phyloP scores from a whole-genome alignment of 2,329 filamentous ascomycete species.

The Ceratocystis huliohia region DNA sequence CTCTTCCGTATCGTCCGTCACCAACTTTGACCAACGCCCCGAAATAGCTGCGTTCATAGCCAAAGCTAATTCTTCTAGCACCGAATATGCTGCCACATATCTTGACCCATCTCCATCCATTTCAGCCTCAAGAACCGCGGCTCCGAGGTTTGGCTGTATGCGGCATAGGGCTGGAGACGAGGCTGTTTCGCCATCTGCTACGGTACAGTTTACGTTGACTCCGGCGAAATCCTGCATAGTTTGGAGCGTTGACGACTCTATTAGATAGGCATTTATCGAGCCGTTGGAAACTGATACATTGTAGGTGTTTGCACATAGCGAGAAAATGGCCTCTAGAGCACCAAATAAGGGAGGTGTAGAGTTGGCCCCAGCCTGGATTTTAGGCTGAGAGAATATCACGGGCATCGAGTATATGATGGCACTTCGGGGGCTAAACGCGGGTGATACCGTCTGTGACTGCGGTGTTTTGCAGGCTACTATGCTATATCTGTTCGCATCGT shows the following conservation, averaged over 20 bases:
- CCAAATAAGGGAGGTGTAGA: slow-evolving; percentile 20
- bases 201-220: slow-evolving; percentile 16
- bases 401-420: slow-evolving; percentile 26
- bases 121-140: background rate
- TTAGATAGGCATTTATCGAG: background rate
- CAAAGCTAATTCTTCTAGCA: slow-evolving; percentile 18
- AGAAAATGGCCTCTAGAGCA: slow-evolving; percentile 26
- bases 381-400: slow-evolving; percentile 25
- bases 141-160: background rate
- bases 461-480: slow-evolving; percentile 21
- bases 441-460: slow-evolving; percentile 23
- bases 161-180: slow-evolving; percentile 14
- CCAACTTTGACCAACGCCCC: slow-evolving; percentile 16
- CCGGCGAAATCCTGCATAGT: background rate
- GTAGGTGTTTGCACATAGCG: slow-evolving; percentile 27
- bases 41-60: slow-evolving; percentile 18
- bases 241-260: slow-evolving; percentile 6
- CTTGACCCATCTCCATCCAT: background rate
- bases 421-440: slow-evolving; percentile 18
- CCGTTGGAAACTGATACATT: slow-evolving; percentile 11
- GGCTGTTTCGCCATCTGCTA: background rate
- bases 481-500: slow-evolving; percentile 3
- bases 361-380: background rate
- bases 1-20: background rate
- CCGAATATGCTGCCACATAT: slow-evolving; percentile 12